phyloP scores from a whole-genome alignment of 1,139 yeast genomes.

The Blastobotrys indianensis region DNA sequence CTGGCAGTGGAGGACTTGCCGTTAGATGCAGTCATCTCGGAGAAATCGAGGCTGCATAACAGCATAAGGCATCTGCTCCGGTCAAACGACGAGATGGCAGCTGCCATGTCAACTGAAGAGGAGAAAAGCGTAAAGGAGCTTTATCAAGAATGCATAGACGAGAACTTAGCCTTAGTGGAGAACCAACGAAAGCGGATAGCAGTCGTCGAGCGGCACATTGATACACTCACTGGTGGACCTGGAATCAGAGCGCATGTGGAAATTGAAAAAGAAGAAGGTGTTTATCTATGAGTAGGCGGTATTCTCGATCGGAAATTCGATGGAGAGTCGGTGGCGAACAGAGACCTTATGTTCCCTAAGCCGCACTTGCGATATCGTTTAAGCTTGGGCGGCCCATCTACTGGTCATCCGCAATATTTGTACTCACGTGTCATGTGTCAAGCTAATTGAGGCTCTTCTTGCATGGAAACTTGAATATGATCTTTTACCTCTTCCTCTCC shows the following conservation, averaged over 20 bases:
- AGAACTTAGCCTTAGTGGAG: constrained; percentile 23
- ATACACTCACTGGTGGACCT: constrained; percentile 1
- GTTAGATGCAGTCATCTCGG: constrained; percentile 17
- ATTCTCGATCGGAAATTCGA: no score
- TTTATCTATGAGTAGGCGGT: constrained; percentile 1
- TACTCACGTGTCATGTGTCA: no score
- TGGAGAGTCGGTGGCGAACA: no score
- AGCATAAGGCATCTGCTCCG: constrained; percentile 26
- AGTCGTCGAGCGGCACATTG: constrained; percentile 1
- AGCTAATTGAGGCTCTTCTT: no score
- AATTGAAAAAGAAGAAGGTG: constrained; percentile 1
- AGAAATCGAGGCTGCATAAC: constrained; percentile 26
- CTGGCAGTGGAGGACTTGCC: constrained; percentile 21
- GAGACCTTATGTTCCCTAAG: no score
- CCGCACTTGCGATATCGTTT: no score
- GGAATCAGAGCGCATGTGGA: neutral
- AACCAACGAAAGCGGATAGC: constrained; percentile 21
- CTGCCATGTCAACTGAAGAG: constrained; percentile 14
- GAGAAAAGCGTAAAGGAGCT: constrained; percentile 16
- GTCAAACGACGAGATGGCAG: constrained; percentile 26
- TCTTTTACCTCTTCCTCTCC: no score
- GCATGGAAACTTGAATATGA: no score
- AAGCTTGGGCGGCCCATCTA: no score
- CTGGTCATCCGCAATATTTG: no score
- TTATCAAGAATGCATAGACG: constrained; percentile 22